Conservation (phyloP, 805 yeast species). For the Candida argentea region DNA sequence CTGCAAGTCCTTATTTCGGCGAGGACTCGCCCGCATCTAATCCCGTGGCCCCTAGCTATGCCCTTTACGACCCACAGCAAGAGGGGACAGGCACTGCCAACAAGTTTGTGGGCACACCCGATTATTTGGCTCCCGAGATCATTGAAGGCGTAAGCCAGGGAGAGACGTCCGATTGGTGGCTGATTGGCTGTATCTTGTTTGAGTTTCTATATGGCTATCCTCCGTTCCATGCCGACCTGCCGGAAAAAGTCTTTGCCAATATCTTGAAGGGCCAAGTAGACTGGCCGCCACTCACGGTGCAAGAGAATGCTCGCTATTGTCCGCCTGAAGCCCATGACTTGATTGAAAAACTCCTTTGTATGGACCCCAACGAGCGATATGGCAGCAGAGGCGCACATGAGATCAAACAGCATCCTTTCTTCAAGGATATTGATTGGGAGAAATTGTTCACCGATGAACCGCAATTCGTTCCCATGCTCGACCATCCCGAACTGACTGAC, state of each 20-base stretch:
- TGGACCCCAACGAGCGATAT: constrained; percentile 57
- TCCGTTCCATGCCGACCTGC: constrained; percentile 80
- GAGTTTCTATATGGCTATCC: constrained; percentile 91
- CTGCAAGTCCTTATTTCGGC: constrained; percentile 19
- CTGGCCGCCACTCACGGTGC: constrained; percentile 68
- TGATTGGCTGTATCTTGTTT: constrained; percentile 89
- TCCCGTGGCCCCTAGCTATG: constrained; percentile 26
- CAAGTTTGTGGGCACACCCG: constrained; percentile 93
- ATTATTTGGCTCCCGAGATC: constrained; percentile 94
- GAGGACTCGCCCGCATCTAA: constrained; percentile 8
- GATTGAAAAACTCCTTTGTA: constrained; percentile 48
- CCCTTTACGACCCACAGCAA: constrained; percentile 67
- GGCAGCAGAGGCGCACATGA: constrained; percentile 77
- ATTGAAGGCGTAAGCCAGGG: constrained; percentile 77
- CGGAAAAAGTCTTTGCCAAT: constrained; percentile 73
- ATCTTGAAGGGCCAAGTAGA: constrained; percentile 64
- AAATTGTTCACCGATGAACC: constrained; percentile 60
- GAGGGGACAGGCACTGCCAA: constrained; percentile 35
- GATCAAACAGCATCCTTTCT: constrained; percentile 71
- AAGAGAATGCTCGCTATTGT: constrained; percentile 43
- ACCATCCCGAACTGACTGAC: constrained; percentile 79
- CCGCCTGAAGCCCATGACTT: constrained; percentile 66
- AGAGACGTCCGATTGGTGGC: constrained; percentile 97
- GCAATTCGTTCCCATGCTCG: constrained; percentile 71
- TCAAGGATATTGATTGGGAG: constrained; percentile 66